Percentiles rank a stretch among this genome's conserved stretches.
phyloP scores from a whole-genome alignment of 129 eudicot genomes.

The Arctium minus region DNA sequence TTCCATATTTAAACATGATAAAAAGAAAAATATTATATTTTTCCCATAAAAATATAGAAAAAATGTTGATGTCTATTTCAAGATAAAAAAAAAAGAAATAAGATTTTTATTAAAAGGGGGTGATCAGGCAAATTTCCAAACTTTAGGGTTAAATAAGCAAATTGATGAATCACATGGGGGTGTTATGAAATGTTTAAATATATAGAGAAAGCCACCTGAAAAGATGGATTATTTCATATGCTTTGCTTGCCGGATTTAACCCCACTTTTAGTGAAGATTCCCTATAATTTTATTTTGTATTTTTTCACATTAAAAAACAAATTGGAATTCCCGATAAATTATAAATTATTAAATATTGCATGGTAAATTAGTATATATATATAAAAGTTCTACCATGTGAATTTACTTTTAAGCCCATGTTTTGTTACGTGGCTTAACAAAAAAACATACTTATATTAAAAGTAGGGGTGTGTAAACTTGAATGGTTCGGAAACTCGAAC shows the following conservation, averaged over 20 bases:
- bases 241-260: constrained; percentile 25
- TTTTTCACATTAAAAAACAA: neutral
- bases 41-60: too few species aligned
- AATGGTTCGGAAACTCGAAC: too few species aligned
- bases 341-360: constrained; percentile 3
- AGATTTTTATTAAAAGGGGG: neutral
- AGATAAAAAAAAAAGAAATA: neutral
- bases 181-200: constrained; percentile 17
- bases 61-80: neutral
- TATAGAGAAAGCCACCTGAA: constrained; percentile 31
- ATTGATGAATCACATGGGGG: constrained; percentile 2
- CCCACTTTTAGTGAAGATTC: constrained; percentile 28
- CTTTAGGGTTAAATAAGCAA: neutral
- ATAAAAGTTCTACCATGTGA: neutral
- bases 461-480: too few species aligned
- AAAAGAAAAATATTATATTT: neutral
- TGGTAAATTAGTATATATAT: neutral
- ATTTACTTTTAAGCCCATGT: neutral
- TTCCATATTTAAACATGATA: neutral
- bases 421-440: too few species aligned
- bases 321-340: constrained; percentile 15
- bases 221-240: constrained; percentile 20
- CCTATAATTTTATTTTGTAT: neutral
- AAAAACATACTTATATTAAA: too few species aligned
- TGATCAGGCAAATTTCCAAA: neutral